Evolutionary conservation across 345 rosid species (phyloP), one percentile per base, ranked within the genome.

Genomic region (Gossypium stocksii): DNA sequence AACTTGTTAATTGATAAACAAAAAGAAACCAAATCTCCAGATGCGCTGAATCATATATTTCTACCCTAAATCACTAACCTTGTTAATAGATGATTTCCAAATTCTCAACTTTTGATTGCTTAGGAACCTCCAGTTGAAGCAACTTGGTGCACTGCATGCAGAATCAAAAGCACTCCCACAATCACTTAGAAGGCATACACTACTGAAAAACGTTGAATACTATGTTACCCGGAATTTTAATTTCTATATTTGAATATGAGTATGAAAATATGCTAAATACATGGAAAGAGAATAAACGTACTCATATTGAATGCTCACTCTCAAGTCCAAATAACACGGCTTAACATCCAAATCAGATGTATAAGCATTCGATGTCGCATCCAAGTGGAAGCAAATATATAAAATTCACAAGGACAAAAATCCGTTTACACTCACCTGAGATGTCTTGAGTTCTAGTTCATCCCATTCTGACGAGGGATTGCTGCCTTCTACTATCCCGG

Each of bases 401-500:
- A 43, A 65, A 68, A 49, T 16, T 12, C 6, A 14, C 5, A 13
- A 13, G 61, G 22, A 57, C 51, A 63, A 68, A 44, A 9, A 49
- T 56, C 25, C 3, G 13, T 25, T 68, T 48, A 49, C 12, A 52
- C 72, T 53, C 34, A 91, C 97, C 93, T 91, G 98, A 81, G 94
- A 94, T 74, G 89, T 90, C 85, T 94, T 94, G 29, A 89, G 92
- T 73, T 94, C 96, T 25, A 94, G 87, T 81, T 94, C 98, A 68
- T 85, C 89, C 97, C 98, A 94, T 76, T 94, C 98, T 9, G 59
- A 85, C 62, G 89, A 85, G 52, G 97, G 87, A 80, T 83, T 61
- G 68, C 98, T 94, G 77, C 98, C 97, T 83, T 90, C 83, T 44
- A 92, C 93, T 76, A 92, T 92, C 70, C 97, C 93, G 0, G 97